Evolutionary conservation across 176 grass and related monocot species (phyloP).

Genomic region (Dactylis glomerata): DNA sequence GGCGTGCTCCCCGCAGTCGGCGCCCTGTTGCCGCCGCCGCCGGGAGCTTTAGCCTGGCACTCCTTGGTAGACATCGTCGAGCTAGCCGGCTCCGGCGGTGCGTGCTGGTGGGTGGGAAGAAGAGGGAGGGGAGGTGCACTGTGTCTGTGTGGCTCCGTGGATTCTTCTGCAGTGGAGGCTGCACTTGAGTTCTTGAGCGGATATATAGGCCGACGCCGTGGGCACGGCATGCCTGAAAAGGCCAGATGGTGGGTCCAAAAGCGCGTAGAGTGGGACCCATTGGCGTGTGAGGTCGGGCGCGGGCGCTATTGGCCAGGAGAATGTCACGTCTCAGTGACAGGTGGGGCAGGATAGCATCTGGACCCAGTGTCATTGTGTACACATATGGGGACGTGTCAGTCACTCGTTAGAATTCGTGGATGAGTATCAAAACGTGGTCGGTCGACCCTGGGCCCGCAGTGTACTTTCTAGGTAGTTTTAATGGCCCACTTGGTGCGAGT

Average conservation of each 20-base stretch:
- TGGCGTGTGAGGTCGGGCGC: not conserved
- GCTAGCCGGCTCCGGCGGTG: not conserved
- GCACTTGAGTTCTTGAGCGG: not conserved
- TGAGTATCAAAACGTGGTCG: not conserved
- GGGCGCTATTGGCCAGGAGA: not conserved
- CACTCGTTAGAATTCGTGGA: too few relatives aligned
- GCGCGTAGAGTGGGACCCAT: not conserved
- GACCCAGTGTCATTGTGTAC: not conserved
- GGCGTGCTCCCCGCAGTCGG: not conserved
- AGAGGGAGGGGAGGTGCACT: not conserved
- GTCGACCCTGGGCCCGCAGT: not conserved
- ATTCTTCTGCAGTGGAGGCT: not conserved
- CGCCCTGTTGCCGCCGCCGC: not conserved
- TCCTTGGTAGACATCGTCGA: conserved; percentile 28
- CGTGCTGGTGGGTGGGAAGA: not conserved
- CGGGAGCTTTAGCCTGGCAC: conserved; percentile 14
- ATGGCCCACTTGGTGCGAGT: not conserved
- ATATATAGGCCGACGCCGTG: not conserved
- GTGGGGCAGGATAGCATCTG: not conserved
- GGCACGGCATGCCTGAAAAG: too few relatives aligned
- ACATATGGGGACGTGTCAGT: not conserved
- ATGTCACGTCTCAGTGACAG: not conserved
- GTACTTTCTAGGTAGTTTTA: not conserved
- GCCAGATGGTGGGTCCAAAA: not conserved
- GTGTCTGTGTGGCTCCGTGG: too few relatives aligned